Base-by-base conservation (phyloP, 768 basidiomycete species). In the Hortiboletus campestris region DNA sequence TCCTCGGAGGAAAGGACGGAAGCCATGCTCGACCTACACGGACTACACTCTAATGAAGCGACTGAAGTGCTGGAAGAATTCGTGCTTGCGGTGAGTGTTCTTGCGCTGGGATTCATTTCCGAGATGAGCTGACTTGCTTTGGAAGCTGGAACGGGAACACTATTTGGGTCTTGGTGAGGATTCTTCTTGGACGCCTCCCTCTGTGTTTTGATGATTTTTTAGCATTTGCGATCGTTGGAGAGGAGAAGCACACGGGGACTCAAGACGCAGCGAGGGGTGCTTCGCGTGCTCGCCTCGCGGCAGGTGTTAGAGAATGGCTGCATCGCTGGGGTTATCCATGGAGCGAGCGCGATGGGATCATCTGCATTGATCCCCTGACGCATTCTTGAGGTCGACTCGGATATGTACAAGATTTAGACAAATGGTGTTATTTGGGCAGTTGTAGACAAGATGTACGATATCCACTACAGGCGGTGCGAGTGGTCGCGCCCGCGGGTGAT, bases 311-410 rank as follows among this genome's bases (percentile, higher is more conserved):
- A 57, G 91, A 94, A 65, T 96, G 89, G 88, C 73, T 98, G 44
- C 90, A 94, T 63, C 84, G 89, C 52, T 98, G 93, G 92, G 91
- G 91, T 53, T 98, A 95, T 75, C 91, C 95, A 17, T 97, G 94
- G 95, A 89, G 81, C 71, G 95, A 97, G 70, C 83, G 87, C 9
- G 91, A 91, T 64, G 95, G 95, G 3, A 84, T 93, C 48, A 83
- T 97, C 51, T 94, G 90, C 70, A 84, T 97, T 46, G 95, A 98
- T 71, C 75, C 88, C 22, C 75, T 91, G 59, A 93, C 90, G 29
- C 93, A 95, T 60, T 72, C 77, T 7, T 72, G 60, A 74, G 41
- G 35, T n/a, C 32, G 1, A 42, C n/a, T 39, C 10, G 22, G 20
- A 57, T 53, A 46, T 50, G 10, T 5, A 22, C 36, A 49, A 44